phyloP scores from a whole-genome alignment of 306 rosid genomes.

The Ochetophila trinervis region DNA sequence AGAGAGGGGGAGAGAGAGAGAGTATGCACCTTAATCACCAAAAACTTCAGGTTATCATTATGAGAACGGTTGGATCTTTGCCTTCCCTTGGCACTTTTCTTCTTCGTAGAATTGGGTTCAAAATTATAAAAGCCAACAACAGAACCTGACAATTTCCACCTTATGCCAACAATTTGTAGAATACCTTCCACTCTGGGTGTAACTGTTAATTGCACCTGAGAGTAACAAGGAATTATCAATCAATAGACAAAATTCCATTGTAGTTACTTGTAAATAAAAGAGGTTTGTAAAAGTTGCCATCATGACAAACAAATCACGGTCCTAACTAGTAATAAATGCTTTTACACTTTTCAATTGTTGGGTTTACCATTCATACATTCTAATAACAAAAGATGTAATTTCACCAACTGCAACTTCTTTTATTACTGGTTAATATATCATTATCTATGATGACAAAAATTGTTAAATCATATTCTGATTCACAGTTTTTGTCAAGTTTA shows the following conservation, averaged over 20 bases:
- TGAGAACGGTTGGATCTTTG: slow-evolving; percentile 44
- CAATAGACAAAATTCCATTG: slow-evolving; percentile 12
- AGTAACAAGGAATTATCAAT: slow-evolving; percentile 10
- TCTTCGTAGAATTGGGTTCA: slow-evolving; percentile 54
- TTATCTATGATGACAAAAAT: background rate
- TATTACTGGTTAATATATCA: too few relatives aligned
- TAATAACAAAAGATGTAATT: too few relatives aligned
- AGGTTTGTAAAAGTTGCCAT: background rate
- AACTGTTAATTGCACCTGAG: slow-evolving; percentile 85
- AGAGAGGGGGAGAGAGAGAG: slow-evolving; percentile 14
- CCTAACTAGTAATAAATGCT: background rate
- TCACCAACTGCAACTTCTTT: too few relatives aligned
- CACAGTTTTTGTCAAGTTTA: too few relatives aligned
- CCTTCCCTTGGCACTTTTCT: slow-evolving; percentile 49
- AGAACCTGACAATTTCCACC: slow-evolving; percentile 80
- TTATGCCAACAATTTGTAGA: slow-evolving; percentile 75
- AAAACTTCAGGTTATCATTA: slow-evolving; percentile 63
- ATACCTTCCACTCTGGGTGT: slow-evolving; percentile 75
- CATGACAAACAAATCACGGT: background rate
- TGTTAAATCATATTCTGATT: too few relatives aligned
- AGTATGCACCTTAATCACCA: slow-evolving; percentile 71
- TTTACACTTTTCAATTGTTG: background rate
- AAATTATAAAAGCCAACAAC: slow-evolving; percentile 78
- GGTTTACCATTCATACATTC: too few relatives aligned
- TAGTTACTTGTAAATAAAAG: background rate